Evolutionary conservation across 139 green algal species (phyloP).

Genomic region (Chlorella sp.): DNA sequence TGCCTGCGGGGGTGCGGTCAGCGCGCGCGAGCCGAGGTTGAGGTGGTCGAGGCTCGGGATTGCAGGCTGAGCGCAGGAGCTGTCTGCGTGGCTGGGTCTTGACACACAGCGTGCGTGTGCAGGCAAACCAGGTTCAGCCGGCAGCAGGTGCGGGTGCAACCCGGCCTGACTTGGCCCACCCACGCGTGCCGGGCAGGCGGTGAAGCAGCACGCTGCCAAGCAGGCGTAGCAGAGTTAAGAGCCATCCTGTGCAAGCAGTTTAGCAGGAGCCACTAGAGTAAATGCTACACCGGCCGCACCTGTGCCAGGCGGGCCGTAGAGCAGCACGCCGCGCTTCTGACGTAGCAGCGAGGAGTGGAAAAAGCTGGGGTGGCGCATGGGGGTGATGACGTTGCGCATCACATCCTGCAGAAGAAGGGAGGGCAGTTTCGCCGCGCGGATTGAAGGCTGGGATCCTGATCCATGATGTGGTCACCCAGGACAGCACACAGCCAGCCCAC

Average conservation of each 20-base stretch:
- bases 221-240: too few species aligned
- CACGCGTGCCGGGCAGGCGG: too few species aligned
- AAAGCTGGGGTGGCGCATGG: constrained; percentile 77
- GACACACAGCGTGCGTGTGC: background rate
- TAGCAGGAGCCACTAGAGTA: too few species aligned
- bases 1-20: constrained; percentile 54
- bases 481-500: background rate
- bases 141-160: background rate
- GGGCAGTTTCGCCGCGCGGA: too few species aligned
- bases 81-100: background rate
- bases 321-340: constrained; percentile 84
- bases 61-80: background rate
- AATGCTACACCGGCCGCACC: too few species aligned
- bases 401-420: constrained; percentile 5
- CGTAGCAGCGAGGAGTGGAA: constrained; percentile 84
- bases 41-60: background rate
- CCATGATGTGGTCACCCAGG: too few species aligned
- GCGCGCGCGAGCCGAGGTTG: background rate
- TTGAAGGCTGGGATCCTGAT: too few species aligned
- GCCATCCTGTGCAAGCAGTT: too few species aligned
- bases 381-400: constrained; percentile 77
- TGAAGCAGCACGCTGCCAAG: too few species aligned
- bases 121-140: background rate
- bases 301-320: constrained; percentile 94
- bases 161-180: background rate